Evolutionary conservation across 805 yeast species (phyloP), one percentile per base, ranked within the genome.

Genomic region (Saturnispora saitoi): DNA sequence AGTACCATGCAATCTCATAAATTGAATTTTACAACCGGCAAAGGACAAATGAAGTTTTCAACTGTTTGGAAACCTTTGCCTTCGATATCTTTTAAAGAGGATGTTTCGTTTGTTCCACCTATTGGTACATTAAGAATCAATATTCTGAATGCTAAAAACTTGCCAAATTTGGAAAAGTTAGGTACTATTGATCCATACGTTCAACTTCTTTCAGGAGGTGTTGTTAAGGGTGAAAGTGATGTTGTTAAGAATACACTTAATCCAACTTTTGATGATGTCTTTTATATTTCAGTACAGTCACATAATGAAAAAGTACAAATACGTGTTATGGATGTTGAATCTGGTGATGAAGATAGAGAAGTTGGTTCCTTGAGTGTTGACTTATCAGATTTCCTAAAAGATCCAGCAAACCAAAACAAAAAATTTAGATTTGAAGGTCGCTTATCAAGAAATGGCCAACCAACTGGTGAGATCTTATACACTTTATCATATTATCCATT

Each of bases 141-240:
- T 57, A 56, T 86, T 43, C 72, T 80, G 50, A 66, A 70, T 31
- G 83, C 81, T 15, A 61, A 61, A 10, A 75, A 77, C 37, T 65
- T 81, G 56, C 68, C 73, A 55, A 69, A 80, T 56, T 65, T 83
- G 56, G 85, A 83, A 55, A 73, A 80, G 14, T 75, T 83, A 45
- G 91, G 93, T 48, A 77, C 75, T 49, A 80, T 84, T 57, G 90
- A 86, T 64, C 93, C 95, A 4, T 85, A 83, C 57, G 78, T 82
- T 36, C 72, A 76, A 51, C 71, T 84, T 9, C 58, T 76, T 32
- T 63, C 78, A 50, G 79, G 81, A 57, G 84, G 83, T 55, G 76
- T 76, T 59, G 58, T 76, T 36, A 72, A 71, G 51, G 83, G 73
- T 47, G 72, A 70, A 53, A 80, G 93, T 2, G 60, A 67, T 1